Base-by-base conservation (phyloP, 1,139 yeast species). In the Taphrina sp. region DNA sequence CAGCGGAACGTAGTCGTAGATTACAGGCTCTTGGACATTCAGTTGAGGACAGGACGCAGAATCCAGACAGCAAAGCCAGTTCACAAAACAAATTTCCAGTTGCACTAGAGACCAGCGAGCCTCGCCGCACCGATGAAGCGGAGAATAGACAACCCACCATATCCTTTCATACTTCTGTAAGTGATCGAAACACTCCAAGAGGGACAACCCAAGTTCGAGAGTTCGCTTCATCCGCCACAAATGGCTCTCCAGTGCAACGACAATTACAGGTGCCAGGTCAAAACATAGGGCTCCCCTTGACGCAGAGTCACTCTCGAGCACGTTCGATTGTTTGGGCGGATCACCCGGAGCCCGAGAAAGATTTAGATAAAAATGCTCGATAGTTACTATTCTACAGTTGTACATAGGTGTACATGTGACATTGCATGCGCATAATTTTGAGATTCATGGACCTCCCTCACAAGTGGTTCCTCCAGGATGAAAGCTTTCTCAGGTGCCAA, bases 1-100 rank as follows among this genome's bases (percentile, higher is more conserved):
- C 61, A 12, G 63, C 61, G 12, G 62, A 58, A 44, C 49, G 62
- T 8, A 52, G 46, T 23, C 57, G 62, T 28, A 51, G 62, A 16
- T 23, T 60, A 33, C 61, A 60, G 26, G 61, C 61, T 8, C 49
- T 59, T 3, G 54, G 54, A 8, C 54, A 49, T 29, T 38, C 46
- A n/a, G 54, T 39, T 10, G 54, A 49, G 28, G 16, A 12, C 7
- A 37, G n/a, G n/a, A n/a, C n/a, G n/a, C n/a, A n/a, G n/a, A n/a
- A n/a, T n/a, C 4, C n/a, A 4, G 14, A 4, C 38, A 12, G 38
- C 16, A n/a, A 22, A 35, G 4, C 8, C n/a, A n/a, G 2, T 10
- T n/a, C 33, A 28, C 33, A 28, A 28, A 10, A 28, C n/a, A n/a
- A 28, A 28, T n/a, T n/a, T 28, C n/a, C 10, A 28, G 10, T n/a